Conservation (phyloP, 345 rosid genomes). For the Lenwebbia sp. region DNA sequence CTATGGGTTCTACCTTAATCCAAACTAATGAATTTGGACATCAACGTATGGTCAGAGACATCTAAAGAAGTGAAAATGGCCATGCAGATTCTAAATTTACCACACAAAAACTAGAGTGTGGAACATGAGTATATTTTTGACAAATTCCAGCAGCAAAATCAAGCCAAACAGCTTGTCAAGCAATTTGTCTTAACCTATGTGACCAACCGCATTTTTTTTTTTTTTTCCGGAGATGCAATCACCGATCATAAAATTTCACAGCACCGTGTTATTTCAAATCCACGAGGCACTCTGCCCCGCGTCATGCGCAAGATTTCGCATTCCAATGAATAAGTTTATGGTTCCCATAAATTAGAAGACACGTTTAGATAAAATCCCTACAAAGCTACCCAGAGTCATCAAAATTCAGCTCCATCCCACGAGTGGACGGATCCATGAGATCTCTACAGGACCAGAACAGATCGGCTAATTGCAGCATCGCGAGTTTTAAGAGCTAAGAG, state of each 20-base stretch:
- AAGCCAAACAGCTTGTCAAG: not conserved
- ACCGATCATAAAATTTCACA: not conserved
- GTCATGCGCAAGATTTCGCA: not conserved
- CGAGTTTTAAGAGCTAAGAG: not conserved
- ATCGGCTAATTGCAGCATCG: not conserved
- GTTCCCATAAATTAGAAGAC: slow-evolving; percentile 10
- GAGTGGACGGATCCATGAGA: slow-evolving; percentile 14
- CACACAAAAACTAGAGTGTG: not conserved
- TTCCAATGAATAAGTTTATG: slow-evolving; percentile 14
- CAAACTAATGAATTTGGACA: not conserved
- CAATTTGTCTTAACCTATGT: not conserved
- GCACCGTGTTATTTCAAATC: not conserved
- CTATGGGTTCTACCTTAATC: not conserved
- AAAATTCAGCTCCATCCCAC: slow-evolving; percentile 63
- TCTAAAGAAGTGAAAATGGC: not conserved
- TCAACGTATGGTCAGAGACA: not conserved
- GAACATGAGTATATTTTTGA: not conserved
- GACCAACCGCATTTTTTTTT: not conserved
- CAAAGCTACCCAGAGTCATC: slow-evolving; percentile 26
- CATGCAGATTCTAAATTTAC: not conserved
- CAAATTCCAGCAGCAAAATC: not conserved
- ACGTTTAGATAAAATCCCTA: slow-evolving; percentile 29
- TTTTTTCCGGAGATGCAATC: not conserved
- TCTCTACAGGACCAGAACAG: slow-evolving; percentile 20
- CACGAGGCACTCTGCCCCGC: not conserved